Conservation (phyloP, 129 eudicot species). For the Arctium minus region DNA sequence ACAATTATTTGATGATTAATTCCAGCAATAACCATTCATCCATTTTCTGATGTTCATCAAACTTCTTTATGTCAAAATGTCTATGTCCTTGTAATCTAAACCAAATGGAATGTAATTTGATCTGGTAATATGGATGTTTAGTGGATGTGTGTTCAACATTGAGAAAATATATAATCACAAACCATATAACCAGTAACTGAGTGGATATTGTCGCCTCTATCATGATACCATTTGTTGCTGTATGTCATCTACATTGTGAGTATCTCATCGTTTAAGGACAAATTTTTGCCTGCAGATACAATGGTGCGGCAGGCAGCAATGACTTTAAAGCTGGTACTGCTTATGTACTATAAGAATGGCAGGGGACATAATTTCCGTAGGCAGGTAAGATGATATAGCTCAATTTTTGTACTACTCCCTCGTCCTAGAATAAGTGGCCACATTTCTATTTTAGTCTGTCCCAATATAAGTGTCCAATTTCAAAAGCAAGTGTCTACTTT, state of each 20-base stretch:
- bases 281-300: conserved; percentile 48
- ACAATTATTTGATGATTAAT: not conserved
- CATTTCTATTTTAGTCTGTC: not conserved
- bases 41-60: not conserved
- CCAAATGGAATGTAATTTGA: not conserved
- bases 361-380: conserved; percentile 77
- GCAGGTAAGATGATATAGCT: conserved; percentile 45
- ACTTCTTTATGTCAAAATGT: not conserved
- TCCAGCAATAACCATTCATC: not conserved
- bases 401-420: not conserved
- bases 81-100: not conserved
- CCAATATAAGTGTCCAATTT: not conserved
- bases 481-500: not conserved
- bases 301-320: conserved; percentile 79
- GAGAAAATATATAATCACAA: not conserved
- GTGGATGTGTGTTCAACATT: not conserved
- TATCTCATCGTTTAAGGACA: not conserved
- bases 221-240: not conserved
- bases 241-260: not conserved
- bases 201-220: not conserved
- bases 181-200: not conserved
- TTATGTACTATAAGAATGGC: conserved; percentile 76
- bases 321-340: conserved; percentile 57
- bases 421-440: not conserved
- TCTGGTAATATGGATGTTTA: not conserved